Evolutionary conservation across 495 filamentous ascomycete genomes (phyloP).

Genomic region (Talaromyces ruber): DNA sequence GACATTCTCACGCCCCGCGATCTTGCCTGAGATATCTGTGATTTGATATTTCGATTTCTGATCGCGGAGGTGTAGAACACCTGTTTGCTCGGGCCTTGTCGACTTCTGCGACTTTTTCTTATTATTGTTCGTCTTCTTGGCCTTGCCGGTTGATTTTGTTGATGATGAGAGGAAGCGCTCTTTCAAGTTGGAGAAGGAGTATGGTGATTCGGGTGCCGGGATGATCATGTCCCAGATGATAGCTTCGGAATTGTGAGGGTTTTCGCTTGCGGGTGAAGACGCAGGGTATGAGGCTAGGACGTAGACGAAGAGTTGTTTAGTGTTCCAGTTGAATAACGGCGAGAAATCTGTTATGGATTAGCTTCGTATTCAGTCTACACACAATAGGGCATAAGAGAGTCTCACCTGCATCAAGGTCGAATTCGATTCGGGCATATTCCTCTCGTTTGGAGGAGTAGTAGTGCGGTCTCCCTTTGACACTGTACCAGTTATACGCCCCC

Average conservation of each 20-base stretch:
- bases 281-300: conserved; percentile 76
- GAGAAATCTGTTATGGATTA: conserved; percentile 54
- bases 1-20: conserved; percentile 64
- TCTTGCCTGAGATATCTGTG: conserved; percentile 68
- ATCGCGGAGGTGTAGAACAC: conserved; percentile 64
- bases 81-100: conserved; percentile 23
- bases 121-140: conserved; percentile 12
- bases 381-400: neutral
- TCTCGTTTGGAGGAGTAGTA: conserved; percentile 90
- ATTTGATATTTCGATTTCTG: conserved; percentile 91
- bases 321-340: conserved; percentile 98
- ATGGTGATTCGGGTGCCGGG: conserved; percentile 52
- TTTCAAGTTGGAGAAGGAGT: conserved; percentile 36
- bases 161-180: conserved; percentile 22
- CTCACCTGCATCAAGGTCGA: conserved; percentile 73
- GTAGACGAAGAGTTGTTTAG: conserved; percentile 97
- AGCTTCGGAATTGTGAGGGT: conserved; percentile 49
- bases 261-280: conserved; percentile 25
- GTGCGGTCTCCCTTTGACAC: conserved; percentile 79
- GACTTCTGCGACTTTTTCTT: conserved; percentile 15
- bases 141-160: conserved; percentile 9
- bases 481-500: conserved; percentile 22
- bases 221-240: conserved; percentile 96
- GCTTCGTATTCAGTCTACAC: neutral
- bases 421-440: conserved; percentile 89